Percentiles rank a stretch among this genome's conserved stretches.
phyloP scores from a whole-genome alignment of 2,329 filamentous ascomycete genomes.

The Juglanconis sp. region DNA sequence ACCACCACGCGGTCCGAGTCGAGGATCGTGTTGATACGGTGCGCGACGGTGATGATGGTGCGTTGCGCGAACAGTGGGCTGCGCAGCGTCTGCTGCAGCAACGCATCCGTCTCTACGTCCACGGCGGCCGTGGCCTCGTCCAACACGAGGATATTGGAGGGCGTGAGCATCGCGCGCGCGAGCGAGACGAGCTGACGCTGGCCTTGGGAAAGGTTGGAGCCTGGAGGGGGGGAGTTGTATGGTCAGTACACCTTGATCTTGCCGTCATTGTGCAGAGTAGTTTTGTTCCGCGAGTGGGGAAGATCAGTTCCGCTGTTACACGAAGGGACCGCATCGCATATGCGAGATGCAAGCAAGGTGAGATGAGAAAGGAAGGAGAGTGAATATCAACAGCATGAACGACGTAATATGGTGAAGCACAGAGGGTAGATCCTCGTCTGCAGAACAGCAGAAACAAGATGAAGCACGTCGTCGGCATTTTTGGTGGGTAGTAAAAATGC shows the following conservation, averaged over 20 bases:
- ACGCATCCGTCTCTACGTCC: slow-evolving; percentile 65
- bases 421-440: neutral
- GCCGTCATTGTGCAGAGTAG: neutral
- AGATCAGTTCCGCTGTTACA: slow-evolving; percentile 3
- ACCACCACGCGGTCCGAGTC: slow-evolving; percentile 88
- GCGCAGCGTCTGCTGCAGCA: slow-evolving; percentile 62
- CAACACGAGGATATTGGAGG: slow-evolving; percentile 93
- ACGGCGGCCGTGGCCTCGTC: slow-evolving; percentile 89
- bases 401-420: neutral
- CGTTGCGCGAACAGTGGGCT: slow-evolving; percentile 75
- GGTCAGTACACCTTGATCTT: slow-evolving; percentile 20
- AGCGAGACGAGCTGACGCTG: slow-evolving; percentile 93
- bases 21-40: slow-evolving; percentile 96
- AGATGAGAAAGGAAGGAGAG: neutral
- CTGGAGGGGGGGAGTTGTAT: slow-evolving; percentile 38
- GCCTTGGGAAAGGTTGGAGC: slow-evolving; percentile 91
- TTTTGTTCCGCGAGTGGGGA: neutral
- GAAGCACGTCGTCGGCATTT: slow-evolving; percentile 11
- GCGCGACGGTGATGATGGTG: slow-evolving; percentile 97
- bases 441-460: neutral
- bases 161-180: slow-evolving; percentile 87
- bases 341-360: slow-evolving; percentile 8
- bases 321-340: slow-evolving; percentile 2
- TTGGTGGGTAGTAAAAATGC: slow-evolving; percentile 8
- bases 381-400: neutral